Evolutionary conservation across 1,139 yeast genomes (phyloP), one percentile per base, ranked within the genome.

Genomic region (Lizanozyma gosingica): DNA sequence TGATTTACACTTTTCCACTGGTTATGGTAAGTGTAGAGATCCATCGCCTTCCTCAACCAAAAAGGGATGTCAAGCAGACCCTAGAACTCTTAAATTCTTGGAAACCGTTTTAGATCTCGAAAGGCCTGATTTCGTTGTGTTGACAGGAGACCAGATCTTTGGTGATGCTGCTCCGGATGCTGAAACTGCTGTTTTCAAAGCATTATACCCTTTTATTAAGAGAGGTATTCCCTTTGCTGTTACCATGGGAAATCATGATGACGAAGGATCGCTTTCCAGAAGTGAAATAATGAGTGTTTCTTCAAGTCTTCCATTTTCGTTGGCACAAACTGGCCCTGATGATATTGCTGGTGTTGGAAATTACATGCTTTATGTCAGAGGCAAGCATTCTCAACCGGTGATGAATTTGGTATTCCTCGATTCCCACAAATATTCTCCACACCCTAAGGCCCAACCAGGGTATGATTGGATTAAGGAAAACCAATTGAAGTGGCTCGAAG

Each of bases 131-230:
- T 59, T 87, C 37, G 92, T 85, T 1, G 88, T 87, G 0, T 62
- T 85, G 44, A 80, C 95, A 0, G 97, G 97, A 11, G 97, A 90
- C 60, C 94, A 84, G 56, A 69, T 86, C 1, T 79, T 78, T 62
- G 92, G 92, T 1, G 74, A 73, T 16, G 69, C 66, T 8, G 68
- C 86, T 1, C 85, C 83, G 1, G 97, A 90, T 55, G 71, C 94
- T 0, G 84, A 82, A 53, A 77, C 94, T 0, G 79, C 95, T 0
- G 51, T 87, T 15, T 68, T 82, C 47, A 90, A 90, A 56, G 92
- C 83, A 0, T 68, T 84, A n/a, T 67, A 75, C 3, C 94, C 95
- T 1, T 73, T 84, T 37, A 71, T 88, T 17, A 50, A 64, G 18
- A 65, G 86, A 35, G 61, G 70, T 37, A 80, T 88, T 4, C 96